Conservation (phyloP, 148 eudicot genomes). For the Cornus florida region DNA sequence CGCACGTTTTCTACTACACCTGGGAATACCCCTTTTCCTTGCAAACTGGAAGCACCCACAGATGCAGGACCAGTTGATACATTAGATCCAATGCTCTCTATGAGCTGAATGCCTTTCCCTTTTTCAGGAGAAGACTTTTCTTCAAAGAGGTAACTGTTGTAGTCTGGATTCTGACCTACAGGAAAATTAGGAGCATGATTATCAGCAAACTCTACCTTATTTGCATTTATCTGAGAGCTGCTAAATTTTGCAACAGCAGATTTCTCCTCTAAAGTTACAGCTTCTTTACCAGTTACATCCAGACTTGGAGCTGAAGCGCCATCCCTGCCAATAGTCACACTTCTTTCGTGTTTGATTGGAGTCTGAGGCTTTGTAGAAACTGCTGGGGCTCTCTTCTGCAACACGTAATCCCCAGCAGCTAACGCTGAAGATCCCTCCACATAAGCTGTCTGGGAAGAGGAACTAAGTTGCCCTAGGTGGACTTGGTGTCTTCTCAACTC, state of each 20-base stretch:
- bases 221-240: not conserved
- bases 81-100: not conserved
- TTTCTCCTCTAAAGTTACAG: constrained; percentile 18
- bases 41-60: not conserved
- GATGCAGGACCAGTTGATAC: not conserved
- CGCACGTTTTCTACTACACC: not conserved
- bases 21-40: not conserved
- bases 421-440: constrained; percentile 35
- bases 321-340: constrained; percentile 9
- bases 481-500: constrained; percentile 26
- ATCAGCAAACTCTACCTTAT: constrained; percentile 10
- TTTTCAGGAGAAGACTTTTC: not conserved
- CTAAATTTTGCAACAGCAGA: not conserved
- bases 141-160: not conserved
- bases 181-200: constrained; percentile 2
- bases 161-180: not conserved
- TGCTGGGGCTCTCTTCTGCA: constrained; percentile 49
- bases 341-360: constrained; percentile 13
- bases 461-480: constrained; percentile 20
- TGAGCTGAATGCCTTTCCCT: not conserved
- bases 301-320: constrained; percentile 19
- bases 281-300: constrained; percentile 22
- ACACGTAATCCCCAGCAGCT: constrained; percentile 39
- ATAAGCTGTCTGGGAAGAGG: constrained; percentile 36
- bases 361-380: constrained; percentile 18